phyloP scores from a whole-genome alignment of 345 rosid species.

The Rubroshorea leprosula region DNA sequence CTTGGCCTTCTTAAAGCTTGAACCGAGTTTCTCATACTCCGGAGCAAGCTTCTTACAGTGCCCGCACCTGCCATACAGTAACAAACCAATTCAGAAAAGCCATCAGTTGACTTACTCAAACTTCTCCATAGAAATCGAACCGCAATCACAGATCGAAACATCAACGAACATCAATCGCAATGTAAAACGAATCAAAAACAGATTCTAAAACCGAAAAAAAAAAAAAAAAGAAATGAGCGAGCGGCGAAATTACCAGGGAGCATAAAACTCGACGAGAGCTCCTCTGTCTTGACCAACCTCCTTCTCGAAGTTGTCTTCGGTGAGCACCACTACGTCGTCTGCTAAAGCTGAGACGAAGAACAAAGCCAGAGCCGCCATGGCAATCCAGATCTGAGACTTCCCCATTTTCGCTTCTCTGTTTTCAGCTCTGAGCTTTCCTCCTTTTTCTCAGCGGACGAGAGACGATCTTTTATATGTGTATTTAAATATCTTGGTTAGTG shows the following conservation, averaged over 20 bases:
- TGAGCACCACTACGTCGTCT: constrained; percentile 79
- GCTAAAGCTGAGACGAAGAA: constrained; percentile 50
- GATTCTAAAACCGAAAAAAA: not conserved
- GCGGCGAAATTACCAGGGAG: constrained; percentile 64
- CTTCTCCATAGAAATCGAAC: not conserved
- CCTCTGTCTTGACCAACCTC: constrained; percentile 87
- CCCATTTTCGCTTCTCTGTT: constrained; percentile 26
- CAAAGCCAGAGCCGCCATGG: constrained; percentile 36
- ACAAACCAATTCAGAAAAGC: not conserved
- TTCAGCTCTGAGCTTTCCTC: not conserved
- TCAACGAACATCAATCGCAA: constrained; percentile 13
- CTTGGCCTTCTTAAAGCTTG: constrained; percentile 86
- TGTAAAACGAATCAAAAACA: not conserved
- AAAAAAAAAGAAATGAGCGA: not conserved
- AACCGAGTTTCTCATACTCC: constrained; percentile 84
- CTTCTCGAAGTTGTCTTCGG: constrained; percentile 90
- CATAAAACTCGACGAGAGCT: constrained; percentile 97
- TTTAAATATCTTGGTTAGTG: not conserved
- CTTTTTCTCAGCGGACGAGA: not conserved
- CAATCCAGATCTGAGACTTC: constrained; percentile 70
- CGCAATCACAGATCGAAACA: constrained; percentile 18
- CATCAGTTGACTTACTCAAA: not conserved
- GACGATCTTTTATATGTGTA: no score
- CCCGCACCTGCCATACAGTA: constrained; percentile 71
- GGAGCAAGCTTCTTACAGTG: constrained; percentile 99